phyloP scores from a whole-genome alignment of 2,329 filamentous ascomycete genomes.

The Pyricularia pennisetigena region DNA sequence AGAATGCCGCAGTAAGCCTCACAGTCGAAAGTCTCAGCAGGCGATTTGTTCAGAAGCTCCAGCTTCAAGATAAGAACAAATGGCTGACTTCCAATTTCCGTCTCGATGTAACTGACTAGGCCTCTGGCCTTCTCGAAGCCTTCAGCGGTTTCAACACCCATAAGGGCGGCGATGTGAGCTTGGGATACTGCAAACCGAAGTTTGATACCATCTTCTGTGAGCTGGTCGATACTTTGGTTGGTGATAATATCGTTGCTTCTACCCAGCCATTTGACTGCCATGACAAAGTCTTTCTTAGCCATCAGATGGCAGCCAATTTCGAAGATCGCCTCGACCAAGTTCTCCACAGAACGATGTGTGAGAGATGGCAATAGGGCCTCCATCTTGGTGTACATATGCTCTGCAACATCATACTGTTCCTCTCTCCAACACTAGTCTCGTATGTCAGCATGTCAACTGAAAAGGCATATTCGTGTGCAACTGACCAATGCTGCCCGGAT shows the following conservation, averaged over 20 bases:
- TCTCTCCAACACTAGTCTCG: slow-evolving; percentile 57
- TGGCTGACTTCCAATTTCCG: slow-evolving; percentile 53
- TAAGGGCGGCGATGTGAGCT: slow-evolving; percentile 43
- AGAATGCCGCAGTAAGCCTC: slow-evolving; percentile 43
- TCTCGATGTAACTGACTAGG: slow-evolving; percentile 51
- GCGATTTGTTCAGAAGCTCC: slow-evolving; percentile 47
- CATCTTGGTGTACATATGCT: slow-evolving; percentile 63
- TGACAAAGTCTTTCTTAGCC: slow-evolving; percentile 35
- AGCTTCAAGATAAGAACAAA: slow-evolving; percentile 59
- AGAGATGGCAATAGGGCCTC: slow-evolving; percentile 26
- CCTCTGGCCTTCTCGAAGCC: slow-evolving; percentile 40
- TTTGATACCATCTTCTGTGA: slow-evolving; percentile 52
- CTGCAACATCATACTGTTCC: slow-evolving; percentile 62
- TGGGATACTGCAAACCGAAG: slow-evolving; percentile 60
- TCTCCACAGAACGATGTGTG: slow-evolving; percentile 44
- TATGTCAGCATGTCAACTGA: slow-evolving; percentile 6
- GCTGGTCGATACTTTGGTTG: slow-evolving; percentile 38
- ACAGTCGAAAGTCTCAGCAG: slow-evolving; percentile 36
- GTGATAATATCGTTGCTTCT: slow-evolving; percentile 53
- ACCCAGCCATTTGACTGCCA: slow-evolving; percentile 64
- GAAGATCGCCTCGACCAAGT: slow-evolving; percentile 57
- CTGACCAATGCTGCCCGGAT: slow-evolving; percentile 58
- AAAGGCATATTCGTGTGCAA: neutral
- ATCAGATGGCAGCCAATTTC: slow-evolving; percentile 57
- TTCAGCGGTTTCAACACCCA: slow-evolving; percentile 35